Conservation (phyloP, 257 asterid species). For the Petunia secreta region DNA sequence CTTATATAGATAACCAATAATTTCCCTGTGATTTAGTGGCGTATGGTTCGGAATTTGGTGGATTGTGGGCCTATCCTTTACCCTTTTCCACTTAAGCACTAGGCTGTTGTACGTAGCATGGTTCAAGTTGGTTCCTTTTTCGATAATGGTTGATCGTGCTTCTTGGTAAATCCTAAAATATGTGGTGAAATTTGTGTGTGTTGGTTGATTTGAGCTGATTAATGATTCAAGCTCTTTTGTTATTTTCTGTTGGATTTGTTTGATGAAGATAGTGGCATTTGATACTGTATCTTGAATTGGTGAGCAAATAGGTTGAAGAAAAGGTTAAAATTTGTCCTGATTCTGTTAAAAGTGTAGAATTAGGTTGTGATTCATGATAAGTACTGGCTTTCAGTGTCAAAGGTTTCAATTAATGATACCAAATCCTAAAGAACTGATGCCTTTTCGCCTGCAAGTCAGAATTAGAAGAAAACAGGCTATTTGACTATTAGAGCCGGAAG, state of each 20-base stretch:
- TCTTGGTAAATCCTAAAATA: background rate
- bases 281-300: background rate
- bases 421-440: too few relatives aligned
- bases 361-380: constrained; percentile 12
- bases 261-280: constrained; percentile 4
- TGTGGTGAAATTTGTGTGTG: background rate
- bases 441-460: too few relatives aligned
- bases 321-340: background rate
- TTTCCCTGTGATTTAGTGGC: too few relatives aligned
- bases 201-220: constrained; percentile 2
- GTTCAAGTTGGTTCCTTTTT: background rate
- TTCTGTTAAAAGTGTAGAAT: background rate
- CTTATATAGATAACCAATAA: too few relatives aligned
- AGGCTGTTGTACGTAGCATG: too few relatives aligned
- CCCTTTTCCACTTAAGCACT: too few relatives aligned
- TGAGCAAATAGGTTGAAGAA: background rate
- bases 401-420: too few relatives aligned
- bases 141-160: background rate
- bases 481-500: too few relatives aligned
- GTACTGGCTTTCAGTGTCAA: too few relatives aligned
- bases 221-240: background rate
- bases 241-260: background rate
- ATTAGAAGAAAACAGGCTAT: too few relatives aligned
- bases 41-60: too few relatives aligned
- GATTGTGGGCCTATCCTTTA: too few relatives aligned